Evolutionary conservation across 768 basidiomycete genomes (phyloP).

Genomic region (Amanita molliuscula): DNA sequence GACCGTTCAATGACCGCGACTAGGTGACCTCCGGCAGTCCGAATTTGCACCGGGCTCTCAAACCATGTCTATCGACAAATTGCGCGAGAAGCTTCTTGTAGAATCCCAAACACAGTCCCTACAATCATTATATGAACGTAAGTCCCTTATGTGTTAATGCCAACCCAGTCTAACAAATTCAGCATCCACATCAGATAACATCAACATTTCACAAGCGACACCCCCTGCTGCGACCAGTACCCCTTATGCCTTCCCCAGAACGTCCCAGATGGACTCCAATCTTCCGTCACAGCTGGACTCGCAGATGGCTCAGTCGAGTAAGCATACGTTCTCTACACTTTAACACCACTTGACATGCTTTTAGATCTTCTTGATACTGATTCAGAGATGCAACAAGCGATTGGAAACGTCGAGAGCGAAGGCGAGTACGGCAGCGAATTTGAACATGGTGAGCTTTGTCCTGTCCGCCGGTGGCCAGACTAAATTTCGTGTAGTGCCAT

Average conservation of each 20-base stretch:
- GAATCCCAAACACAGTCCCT: constrained; percentile 16
- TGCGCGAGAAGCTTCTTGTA: constrained; percentile 26
- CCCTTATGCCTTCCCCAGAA: constrained; percentile 42
- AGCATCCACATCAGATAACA: constrained; percentile 25
- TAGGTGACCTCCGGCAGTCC: constrained; percentile 1
- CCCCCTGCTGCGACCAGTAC: constrained; percentile 47
- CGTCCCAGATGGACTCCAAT: constrained; percentile 25
- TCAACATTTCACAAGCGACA: constrained; percentile 27
- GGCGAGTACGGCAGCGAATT: constrained; percentile 16
- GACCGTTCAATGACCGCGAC: constrained; percentile 10
- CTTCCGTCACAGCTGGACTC: constrained; percentile 21
- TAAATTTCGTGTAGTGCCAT: constrained; percentile 10
- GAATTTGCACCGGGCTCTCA: constrained; percentile 16
- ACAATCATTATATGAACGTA: constrained; percentile 25
- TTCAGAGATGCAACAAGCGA: constrained; percentile 61
- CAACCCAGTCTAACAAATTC: constrained; percentile 21
- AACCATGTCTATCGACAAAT: constrained; percentile 8
- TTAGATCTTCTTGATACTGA: constrained; percentile 60
- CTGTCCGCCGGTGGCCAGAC: neutral
- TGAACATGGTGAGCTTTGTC: neutral
- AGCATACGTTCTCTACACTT: neutral
- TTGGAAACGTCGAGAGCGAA: constrained; percentile 45
- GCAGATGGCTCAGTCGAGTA: constrained; percentile 39
- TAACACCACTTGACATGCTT: constrained; percentile 6
- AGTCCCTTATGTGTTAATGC: constrained; percentile 9